A percentile compares a stretch with the other conserved stretches of the same genome.
Conservation (phyloP, 2,329 filamentous ascomycete genomes). For the Fusarium kyushuense region DNA sequence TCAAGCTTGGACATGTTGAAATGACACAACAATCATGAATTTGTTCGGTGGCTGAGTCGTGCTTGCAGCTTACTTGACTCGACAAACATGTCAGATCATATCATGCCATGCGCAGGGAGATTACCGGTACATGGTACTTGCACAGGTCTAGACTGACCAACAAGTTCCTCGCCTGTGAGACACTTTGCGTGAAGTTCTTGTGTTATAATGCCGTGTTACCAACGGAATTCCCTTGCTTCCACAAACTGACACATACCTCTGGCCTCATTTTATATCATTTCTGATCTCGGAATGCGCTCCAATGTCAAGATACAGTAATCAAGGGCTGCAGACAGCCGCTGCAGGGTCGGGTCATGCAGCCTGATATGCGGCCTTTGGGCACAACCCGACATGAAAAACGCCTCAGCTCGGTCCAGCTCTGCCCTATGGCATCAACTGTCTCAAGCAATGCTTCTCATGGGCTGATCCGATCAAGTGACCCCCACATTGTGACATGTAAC, state of each 20-base stretch:
- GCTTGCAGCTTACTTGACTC: not conserved
- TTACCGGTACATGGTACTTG: not conserved
- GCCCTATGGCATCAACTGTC: not conserved
- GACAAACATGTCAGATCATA: not conserved
- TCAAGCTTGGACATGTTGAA: not conserved
- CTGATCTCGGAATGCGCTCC: not conserved
- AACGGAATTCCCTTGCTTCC: not conserved
- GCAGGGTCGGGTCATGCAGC: constrained; percentile 24
- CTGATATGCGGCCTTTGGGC: constrained; percentile 12
- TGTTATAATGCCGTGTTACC: not conserved
- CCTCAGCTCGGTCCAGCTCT: not conserved
- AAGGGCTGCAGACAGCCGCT: constrained; percentile 2
- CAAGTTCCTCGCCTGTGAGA: not conserved
- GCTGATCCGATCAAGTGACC: not conserved
- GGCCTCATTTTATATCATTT: constrained; percentile 5
- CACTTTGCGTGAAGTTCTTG: not conserved
- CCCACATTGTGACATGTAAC: constrained; percentile 10
- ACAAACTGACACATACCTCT: not conserved
- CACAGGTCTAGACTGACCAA: not conserved
- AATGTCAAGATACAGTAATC: not conserved
- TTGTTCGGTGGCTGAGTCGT: not conserved
- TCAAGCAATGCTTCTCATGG: not conserved
- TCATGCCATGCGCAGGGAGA: not conserved
- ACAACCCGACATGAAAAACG: not conserved
- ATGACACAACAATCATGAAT: not conserved